Evolutionary conservation across 2,329 filamentous ascomycete genomes (phyloP), one percentile per base, ranked within the genome.

Genomic region (Stenocarpella maydis): DNA sequence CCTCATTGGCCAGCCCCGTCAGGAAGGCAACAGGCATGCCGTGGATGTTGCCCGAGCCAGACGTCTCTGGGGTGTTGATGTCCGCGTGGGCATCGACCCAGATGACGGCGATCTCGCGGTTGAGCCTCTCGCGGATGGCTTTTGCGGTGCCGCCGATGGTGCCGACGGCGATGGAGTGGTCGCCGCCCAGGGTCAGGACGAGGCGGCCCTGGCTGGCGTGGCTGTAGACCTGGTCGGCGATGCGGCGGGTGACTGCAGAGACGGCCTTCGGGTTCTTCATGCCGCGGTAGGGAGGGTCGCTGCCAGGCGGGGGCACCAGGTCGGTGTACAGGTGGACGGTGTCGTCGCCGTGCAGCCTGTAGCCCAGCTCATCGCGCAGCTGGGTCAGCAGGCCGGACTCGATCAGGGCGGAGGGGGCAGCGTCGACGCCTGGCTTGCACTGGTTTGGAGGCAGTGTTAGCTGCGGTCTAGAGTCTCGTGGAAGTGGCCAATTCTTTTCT

Each of bases 71-170:
- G 1, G 93, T 94, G 84, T 99, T 99, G 85, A 99, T 98, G 81
- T 99, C 96, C 67, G 95, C 92, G 81, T 99, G 96, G 31, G 96
- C 96, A 81, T 99, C 96, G 39, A 99, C 96, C 96, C 96, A 99
- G 80, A 99, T 97, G 69, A 99, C 93, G 15, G 94, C 96, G 72
- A 98, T 90, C 76, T 98, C 95, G 68, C 91, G 87, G 53, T 85
- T 89, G 70, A 97, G 83, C 21, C 95, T 85, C 85, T 99, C 95
- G 69, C 93, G 89, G 49, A 93, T 91, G 0, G 95, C 96, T 83
- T 91, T 93, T 43, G 95, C 93, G 1, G 92, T 93, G 49, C 96
- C 96, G 34, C 92, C 91, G 75, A 99, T 90, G 58, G 94, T 97
- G 72, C 96, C 96, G 75, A 99, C 97, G 72, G 96, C 96, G 78